These are phyloP conservation scores for Durotheca rogersii DNA, from an alignment of 495 filamentous ascomycete genomes.

Conservation along the genomic window DNA sequence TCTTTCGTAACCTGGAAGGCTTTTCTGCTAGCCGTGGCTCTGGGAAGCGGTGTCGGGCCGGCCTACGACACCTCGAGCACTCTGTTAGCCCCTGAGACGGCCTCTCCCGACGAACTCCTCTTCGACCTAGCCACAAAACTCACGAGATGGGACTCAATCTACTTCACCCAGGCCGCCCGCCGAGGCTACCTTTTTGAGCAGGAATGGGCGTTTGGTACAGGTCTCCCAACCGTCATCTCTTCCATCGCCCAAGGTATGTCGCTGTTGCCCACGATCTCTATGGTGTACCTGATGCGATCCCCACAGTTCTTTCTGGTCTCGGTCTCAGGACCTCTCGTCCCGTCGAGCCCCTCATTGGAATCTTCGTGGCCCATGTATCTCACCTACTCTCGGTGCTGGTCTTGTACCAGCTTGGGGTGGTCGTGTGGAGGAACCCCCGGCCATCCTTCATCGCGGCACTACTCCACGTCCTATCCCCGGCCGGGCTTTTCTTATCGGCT, in stretches of 20 bases:
- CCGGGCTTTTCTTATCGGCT: constrained; percentile 84
- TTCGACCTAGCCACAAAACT: constrained; percentile 53
- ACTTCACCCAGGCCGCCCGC: constrained; percentile 68
- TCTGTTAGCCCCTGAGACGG: constrained; percentile 48
- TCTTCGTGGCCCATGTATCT: constrained; percentile 65
- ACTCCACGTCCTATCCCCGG: constrained; percentile 82
- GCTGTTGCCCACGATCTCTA: not conserved
- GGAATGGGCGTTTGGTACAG: constrained; percentile 91
- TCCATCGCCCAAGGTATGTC: constrained; percentile 35
- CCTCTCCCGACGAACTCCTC: constrained; percentile 60
- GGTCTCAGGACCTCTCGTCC: constrained; percentile 16
- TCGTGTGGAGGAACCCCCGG: constrained; percentile 45
- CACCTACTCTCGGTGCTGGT: constrained; percentile 74
- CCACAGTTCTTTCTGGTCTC: constrained; percentile 22
- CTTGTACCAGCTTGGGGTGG: constrained; percentile 60
- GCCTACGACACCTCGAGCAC: constrained; percentile 89
- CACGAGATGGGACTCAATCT: constrained; percentile 89
- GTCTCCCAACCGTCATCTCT: constrained; percentile 57
- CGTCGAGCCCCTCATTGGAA: constrained; percentile 51
- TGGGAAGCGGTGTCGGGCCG: constrained; percentile 61
- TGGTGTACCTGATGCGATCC: not conserved
- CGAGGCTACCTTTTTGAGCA: constrained; percentile 86
- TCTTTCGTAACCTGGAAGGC: constrained; percentile 68
- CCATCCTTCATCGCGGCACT: constrained; percentile 66
- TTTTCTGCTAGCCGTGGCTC: constrained; percentile 64